Evolutionary conservation across 805 yeast genomes (phyloP), one percentile per base, ranked within the genome.

Genomic region (Candida endomychidarum): DNA sequence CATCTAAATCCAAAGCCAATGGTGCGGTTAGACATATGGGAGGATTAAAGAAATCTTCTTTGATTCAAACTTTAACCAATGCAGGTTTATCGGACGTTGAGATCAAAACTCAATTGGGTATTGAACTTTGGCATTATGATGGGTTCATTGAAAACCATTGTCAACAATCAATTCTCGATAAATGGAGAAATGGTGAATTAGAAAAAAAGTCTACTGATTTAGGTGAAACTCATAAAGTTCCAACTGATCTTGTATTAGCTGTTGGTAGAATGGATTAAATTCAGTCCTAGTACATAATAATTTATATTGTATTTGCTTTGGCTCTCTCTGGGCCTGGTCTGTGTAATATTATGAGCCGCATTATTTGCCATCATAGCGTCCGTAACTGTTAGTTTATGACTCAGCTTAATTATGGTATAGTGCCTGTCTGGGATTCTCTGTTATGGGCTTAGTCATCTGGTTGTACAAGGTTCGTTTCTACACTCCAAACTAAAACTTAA

Each of bases 11-110:
- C 2, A 25, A 15, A 18, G 32, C 14, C 5, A 16, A 28, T 28
- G 38, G 37, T 3, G 52, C 61, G 5, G 60, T 57, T 5, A 50
- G 52, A 22, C 65, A 59, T 44, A 61, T 60, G 61, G 66, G 65
- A 3, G 65, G 66, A 2, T 50, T 63, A 31, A 56, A 54, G 27
- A 44, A 54, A n/a, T 50, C 50, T 8, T 43, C 51, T 2, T 45
- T 62, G 37, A 49, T 42, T n/a, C 36, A 47, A 6, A 56, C 63
- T 1, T 43, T 62, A 14, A 36, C 48, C 4, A 42, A 43, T 34
- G 44, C 61, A 2, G 54, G 57, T 1, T 50, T 62, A 27, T 2
- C n/a, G 4, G 31, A 24, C 4, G 42, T 56, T 23, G 63, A 60
- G 3, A 41, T 51, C 10, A 48, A 50, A n/a, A 20, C 30, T n/a